phyloP scores from a whole-genome alignment of 768 basidiomycete genomes.

The Multifurca ochricompacta region DNA sequence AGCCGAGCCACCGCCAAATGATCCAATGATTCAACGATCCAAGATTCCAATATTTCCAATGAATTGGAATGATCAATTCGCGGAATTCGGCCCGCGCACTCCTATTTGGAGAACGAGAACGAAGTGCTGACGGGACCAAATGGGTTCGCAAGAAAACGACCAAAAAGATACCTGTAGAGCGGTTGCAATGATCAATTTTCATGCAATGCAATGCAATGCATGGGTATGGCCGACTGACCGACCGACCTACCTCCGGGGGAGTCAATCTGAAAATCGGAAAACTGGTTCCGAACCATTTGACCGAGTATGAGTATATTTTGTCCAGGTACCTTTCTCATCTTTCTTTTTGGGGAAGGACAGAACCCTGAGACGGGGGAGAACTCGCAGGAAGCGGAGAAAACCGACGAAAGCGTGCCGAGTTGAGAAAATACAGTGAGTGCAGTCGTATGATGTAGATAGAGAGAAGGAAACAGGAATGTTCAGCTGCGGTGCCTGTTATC shows the following conservation, averaged over 20 bases:
- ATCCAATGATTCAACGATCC: too few relatives aligned
- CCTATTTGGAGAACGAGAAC: too few relatives aligned
- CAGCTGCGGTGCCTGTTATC: neutral
- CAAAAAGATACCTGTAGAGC: neutral
- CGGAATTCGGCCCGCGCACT: too few relatives aligned
- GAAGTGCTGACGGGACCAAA: neutral
- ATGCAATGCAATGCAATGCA: too few relatives aligned
- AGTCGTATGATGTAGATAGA: neutral
- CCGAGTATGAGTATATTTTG: neutral
- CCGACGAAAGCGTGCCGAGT: neutral
- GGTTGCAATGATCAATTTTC: neutral
- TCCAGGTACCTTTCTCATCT: neutral
- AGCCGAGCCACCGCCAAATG: neutral
- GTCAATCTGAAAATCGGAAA: neutral
- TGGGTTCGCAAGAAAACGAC: neutral
- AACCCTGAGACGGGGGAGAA: neutral
- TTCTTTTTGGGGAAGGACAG: neutral
- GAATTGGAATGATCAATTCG: too few relatives aligned
- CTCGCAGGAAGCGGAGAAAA: neutral
- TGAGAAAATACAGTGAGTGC: constrained; percentile 1
- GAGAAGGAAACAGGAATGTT: neutral
- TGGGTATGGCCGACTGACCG: too few relatives aligned
- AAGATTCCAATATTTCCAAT: too few relatives aligned
- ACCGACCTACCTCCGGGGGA: too few relatives aligned
- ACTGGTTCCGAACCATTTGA: neutral